Percentiles rank a stretch among this genome's conserved stretches.
Conservation (phyloP, 768 basidiomycete genomes). For the Suillus bovinus region DNA sequence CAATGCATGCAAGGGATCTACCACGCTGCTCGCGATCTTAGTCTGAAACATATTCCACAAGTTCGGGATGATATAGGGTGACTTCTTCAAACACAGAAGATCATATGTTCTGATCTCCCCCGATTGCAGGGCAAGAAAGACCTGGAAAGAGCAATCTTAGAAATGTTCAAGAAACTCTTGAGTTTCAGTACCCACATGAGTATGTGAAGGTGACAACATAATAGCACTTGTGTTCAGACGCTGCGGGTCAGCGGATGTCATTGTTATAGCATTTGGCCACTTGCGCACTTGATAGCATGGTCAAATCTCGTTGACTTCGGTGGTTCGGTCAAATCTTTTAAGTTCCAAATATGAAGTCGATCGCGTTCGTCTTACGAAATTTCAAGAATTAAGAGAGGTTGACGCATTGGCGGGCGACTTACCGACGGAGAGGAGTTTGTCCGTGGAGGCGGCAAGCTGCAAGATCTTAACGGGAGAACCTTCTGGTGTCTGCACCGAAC, state of each 20-base stretch:
- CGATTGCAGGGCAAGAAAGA: conserved; percentile 50
- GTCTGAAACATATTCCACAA: conserved; percentile 62
- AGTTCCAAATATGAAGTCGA: conserved; percentile 61
- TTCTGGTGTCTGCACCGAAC: conserved; percentile 47
- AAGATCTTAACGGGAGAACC: conserved; percentile 55
- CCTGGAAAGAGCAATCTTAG: conserved; percentile 25
- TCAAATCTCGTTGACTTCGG: conserved; percentile 51
- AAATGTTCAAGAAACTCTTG: conserved; percentile 11
- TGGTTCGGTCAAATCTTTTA: conserved; percentile 52
- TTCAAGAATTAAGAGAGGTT: neutral
- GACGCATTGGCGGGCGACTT: conserved; percentile 13
- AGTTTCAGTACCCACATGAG: conserved; percentile 54
- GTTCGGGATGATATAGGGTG: conserved; percentile 70
- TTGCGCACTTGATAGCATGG: conserved; percentile 38
- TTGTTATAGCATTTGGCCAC: neutral
- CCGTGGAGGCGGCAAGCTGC: conserved; percentile 55
- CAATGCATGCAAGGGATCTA: neutral
- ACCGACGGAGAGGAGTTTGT: conserved; percentile 67
- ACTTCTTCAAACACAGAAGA: conserved; percentile 63
- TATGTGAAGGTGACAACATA: conserved; percentile 65
- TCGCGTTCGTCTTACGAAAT: conserved; percentile 49
- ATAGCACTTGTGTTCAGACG: conserved; percentile 41
- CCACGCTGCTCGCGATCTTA: conserved; percentile 1
- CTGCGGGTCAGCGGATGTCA: neutral
- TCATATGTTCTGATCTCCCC: conserved; percentile 77